Base-by-base conservation (phyloP, 192 early-diverging fungal species). In the Martensiomyces pterosporus region DNA sequence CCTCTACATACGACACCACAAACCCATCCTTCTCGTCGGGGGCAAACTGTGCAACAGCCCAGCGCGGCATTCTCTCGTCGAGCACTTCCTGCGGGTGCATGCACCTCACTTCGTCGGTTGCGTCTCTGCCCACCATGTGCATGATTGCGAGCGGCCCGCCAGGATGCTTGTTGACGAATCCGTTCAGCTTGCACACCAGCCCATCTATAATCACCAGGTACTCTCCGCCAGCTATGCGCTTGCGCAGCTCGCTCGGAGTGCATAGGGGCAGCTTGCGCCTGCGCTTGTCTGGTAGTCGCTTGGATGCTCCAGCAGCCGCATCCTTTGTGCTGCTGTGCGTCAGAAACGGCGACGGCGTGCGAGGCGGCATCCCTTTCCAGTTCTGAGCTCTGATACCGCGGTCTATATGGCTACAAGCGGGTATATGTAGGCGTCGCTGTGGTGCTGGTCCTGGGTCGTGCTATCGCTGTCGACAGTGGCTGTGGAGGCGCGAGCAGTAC, bases 161-260 rank as follows among this genome's bases (percentile, higher is more conserved):
- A 0, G 95, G 95, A 56, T 98, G 95, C 51, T 78, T 79, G 58
- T 84, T 80, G 55, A 86, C 71, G 70, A 85, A 86, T 24, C 71
- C 66, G 79, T 91, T 81, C 15, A 94, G 77, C 65, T 90, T 87
- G 81, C 92, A 94, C 47, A 94, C 92, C 62, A 91, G 89, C 47
- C 81, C 76, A 29, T 86, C 79, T 50, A 88, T 86, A 22, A 97
- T 82, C 51, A 97, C 85, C 39, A 94, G 67, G 34, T 80, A 77
- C 70, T 94, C 85, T n/a, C 90, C 90, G 38, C 58, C 25, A 27
- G 42, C 44, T 18, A 75, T 53, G 39, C 64, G 63, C 46, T 53
- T 21, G 18, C 71, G 64, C 48, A 75, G 55, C 64, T 67, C 50
- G 42, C 29, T 34, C 2, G 54, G 27, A 5, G 69, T 61, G 57